Base-by-base conservation (phyloP, 1,139 yeast genomes). In the Meyerozyma guilliermondii region DNA sequence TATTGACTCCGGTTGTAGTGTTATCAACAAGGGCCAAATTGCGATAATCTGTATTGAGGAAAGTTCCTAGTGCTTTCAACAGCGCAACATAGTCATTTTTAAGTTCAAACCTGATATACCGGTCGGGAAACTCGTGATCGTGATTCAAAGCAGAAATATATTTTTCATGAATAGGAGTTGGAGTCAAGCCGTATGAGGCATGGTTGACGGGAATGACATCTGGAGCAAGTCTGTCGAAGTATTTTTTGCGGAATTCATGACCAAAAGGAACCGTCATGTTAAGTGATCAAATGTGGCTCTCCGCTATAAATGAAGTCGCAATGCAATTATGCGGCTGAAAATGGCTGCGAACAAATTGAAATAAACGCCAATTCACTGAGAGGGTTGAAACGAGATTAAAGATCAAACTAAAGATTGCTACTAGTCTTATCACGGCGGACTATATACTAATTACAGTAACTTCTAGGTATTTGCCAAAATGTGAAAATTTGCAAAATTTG, bases 1-100 rank as follows among this genome's bases (percentile, higher is more conserved):
- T 65, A 55, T 83, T 82, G 39, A 80, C 70, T 2, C 82, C 87
- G 5, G 74, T 62, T 4, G 88, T 81, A 4, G 88, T 86, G 54
- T 83, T 83, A 10, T 67, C 60, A 2, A 75, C 75, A 30, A 81
- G 57, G 1, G 77, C 83, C 44, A 80, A 51, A 50, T 69, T 65
- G 39, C 62, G 63, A 41, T 62, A 59, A 41, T 74, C 77, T 43
- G 74, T 66, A 39, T 76, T 67, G 30, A 80, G 57, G 4, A 76
- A 44, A 18, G 64, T 51, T 0, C 74, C 71, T 22, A 53, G 23
- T 5, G 47, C 42, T 37, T 63, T 54, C 14, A 78, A 49, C 1
- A 69, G 62, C 4, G 58, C 53, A 7, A 50, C 45, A 47, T 68
- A 63, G n/a, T 52, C 55, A 1, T 50, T 47, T 20, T 47, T 49